Percentiles rank a stretch among this genome's conserved stretches.
Conservation (phyloP, 352 stramenopile genomes). For the Lagenidium giganteum region DNA sequence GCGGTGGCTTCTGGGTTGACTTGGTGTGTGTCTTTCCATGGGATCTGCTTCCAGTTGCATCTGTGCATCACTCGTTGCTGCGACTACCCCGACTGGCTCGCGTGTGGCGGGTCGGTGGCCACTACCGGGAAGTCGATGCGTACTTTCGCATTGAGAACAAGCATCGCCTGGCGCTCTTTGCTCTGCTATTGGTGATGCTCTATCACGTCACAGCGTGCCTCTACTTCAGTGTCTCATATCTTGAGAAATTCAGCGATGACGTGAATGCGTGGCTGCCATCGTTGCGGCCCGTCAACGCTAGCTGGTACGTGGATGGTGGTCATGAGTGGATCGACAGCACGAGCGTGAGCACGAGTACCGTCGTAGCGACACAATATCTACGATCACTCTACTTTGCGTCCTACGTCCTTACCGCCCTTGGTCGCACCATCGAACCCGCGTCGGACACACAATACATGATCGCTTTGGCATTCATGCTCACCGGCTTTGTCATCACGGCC, state of each 20-base stretch:
- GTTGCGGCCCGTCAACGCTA: no score
- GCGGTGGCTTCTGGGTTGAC: not conserved
- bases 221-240: not conserved
- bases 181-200: not conserved
- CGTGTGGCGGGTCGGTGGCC: not conserved
- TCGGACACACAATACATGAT: slow-evolving; percentile 6
- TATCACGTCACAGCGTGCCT: not conserved
- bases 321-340: no score
- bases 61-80: not conserved
- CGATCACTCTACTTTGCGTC: not conserved
- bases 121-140: not conserved
- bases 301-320: no score
- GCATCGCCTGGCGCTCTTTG: not conserved
- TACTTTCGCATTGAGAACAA: not conserved
- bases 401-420: not conserved
- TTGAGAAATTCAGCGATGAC: not conserved
- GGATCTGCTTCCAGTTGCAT: not conserved
- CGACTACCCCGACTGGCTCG: not conserved
- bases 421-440: slow-evolving; percentile 4
- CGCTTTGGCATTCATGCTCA: slow-evolving; percentile 10
- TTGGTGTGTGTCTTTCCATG: not conserved
- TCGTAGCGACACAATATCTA: not conserved
- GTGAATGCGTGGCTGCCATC: no score
- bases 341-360: not conserved
- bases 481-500: slow-evolving; percentile 9